phyloP scores from a whole-genome alignment of 1,284 basidiomycete genomes.

The Leccinum holopus region DNA sequence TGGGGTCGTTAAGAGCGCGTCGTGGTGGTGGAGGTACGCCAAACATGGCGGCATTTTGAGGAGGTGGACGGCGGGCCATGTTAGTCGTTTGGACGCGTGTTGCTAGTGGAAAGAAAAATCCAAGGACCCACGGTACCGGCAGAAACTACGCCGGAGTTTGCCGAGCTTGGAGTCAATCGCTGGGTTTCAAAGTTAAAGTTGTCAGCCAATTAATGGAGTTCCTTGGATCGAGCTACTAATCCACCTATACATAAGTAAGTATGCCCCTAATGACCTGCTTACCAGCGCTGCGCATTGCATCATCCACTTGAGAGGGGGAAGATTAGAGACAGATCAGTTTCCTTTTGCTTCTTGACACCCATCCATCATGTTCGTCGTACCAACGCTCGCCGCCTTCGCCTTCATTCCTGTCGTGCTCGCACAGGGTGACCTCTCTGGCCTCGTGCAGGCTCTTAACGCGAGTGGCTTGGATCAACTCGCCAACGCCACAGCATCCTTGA shows the following conservation, averaged over 20 bases:
- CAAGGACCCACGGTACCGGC: not conserved
- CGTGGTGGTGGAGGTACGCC: constrained; percentile 40
- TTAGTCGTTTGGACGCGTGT: not conserved
- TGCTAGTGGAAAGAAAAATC: not conserved
- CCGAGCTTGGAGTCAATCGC: constrained; percentile 13
- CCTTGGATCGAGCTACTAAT: not conserved
- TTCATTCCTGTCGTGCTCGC: constrained; percentile 17
- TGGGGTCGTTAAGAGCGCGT: constrained; percentile 47
- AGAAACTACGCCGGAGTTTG: constrained; percentile 13
- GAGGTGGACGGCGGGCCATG: constrained; percentile 69
- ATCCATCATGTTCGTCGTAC: constrained; percentile 20
- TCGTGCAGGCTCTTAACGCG: constrained; percentile 36
- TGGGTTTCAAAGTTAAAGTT: constrained; percentile 1
- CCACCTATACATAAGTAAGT: not conserved
- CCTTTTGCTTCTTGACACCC: not conserved
- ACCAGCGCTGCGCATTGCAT: constrained; percentile 32
- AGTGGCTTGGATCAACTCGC: constrained; percentile 43
- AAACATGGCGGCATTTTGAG: constrained; percentile 54
- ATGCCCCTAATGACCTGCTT: constrained; percentile 3
- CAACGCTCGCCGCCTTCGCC: constrained; percentile 13
- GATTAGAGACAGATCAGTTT: not conserved
- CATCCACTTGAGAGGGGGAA: constrained; percentile 14
- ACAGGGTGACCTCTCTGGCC: constrained; percentile 32
- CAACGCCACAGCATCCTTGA: constrained; percentile 36
- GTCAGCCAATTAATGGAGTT: not conserved